A percentile compares a stretch with the other conserved stretches of the same genome.
Conservation (phyloP, 139 green algal genomes). For the Nannochloris sp. region DNA sequence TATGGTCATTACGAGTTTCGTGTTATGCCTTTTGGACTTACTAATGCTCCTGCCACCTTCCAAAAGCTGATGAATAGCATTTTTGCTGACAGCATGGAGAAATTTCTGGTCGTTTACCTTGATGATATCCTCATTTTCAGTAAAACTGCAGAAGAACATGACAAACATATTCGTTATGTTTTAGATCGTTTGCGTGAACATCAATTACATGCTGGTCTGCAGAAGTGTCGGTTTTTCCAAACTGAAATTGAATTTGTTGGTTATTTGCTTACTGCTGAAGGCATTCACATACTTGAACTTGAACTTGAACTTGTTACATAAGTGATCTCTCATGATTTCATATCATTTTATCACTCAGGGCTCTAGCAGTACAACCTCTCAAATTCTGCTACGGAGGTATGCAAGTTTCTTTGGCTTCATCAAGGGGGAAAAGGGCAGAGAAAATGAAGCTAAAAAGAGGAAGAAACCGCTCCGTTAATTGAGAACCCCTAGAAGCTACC, state of each 20-base stretch:
- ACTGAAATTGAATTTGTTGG: conserved; percentile 5
- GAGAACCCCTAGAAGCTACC: too few species aligned
- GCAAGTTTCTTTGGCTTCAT: too few species aligned
- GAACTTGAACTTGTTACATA: too few species aligned
- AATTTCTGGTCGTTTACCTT: conserved; percentile 52
- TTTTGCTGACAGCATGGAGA: conserved; percentile 21
- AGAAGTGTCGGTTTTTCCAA: conserved; percentile 17
- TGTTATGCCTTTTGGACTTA: conserved; percentile 37
- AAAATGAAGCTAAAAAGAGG: too few species aligned
- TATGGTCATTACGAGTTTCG: conserved; percentile 27
- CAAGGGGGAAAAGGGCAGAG: too few species aligned
- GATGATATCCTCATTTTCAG: conserved; percentile 61
- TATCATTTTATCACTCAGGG: too few species aligned
- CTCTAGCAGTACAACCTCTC: too few species aligned
- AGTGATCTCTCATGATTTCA: too few species aligned
- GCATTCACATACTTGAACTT: too few species aligned
- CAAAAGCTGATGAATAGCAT: conserved; percentile 45
- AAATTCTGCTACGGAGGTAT: too few species aligned
- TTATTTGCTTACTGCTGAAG: not conserved
- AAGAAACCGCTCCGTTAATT: too few species aligned
- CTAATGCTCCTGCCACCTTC: conserved; percentile 51
- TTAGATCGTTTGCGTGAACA: conserved; percentile 11
- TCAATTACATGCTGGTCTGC: conserved; percentile 16
- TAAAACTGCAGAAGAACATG: conserved; percentile 33
- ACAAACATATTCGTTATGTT: conserved; percentile 29